These are phyloP conservation scores for Pistacia atlantica DNA, from an alignment of 345 rosid species.

Conservation along the genomic window DNA sequence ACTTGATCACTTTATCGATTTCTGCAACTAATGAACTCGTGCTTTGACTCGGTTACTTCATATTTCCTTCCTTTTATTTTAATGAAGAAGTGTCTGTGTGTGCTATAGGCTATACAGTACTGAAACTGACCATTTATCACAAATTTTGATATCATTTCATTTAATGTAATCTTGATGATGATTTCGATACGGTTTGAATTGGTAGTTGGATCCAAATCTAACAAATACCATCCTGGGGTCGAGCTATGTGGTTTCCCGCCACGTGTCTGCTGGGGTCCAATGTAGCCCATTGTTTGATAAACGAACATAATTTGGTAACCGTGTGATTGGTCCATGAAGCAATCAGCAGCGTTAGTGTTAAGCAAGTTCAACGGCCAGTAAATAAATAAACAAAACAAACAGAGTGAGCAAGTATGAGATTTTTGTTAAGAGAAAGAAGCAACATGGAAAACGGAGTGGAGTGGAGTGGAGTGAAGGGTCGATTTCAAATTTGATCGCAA, in stretches of 20 bases:
- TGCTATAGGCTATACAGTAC: no score
- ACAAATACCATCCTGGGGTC: background rate
- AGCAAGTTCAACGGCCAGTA: no score
- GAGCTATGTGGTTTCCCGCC: background rate
- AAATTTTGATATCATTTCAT: no score
- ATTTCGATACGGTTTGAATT: no score
- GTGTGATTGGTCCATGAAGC: background rate
- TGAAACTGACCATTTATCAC: no score
- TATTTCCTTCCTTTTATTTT: background rate
- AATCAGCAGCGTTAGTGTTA: background rate
- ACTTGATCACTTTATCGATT: background rate
- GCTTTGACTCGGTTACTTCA: background rate
- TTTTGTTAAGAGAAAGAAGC: no score
- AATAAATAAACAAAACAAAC: no score
- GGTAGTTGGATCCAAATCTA: background rate
- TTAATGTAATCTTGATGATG: no score
- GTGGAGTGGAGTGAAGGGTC: background rate
- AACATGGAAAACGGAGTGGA: background rate
- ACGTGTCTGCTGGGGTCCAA: background rate
- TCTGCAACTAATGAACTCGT: background rate
- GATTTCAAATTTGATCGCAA: background rate
- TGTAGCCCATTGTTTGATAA: background rate
- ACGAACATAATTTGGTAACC: background rate
- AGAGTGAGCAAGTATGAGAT: no score
- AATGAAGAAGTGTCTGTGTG: no score